A percentile compares a stretch with the other conserved stretches of the same genome.
These are phyloP conservation scores for Alternaria novae-zelandiae DNA, from an alignment of 2,329 filamentous ascomycete species.

Conservation along the genomic window DNA sequence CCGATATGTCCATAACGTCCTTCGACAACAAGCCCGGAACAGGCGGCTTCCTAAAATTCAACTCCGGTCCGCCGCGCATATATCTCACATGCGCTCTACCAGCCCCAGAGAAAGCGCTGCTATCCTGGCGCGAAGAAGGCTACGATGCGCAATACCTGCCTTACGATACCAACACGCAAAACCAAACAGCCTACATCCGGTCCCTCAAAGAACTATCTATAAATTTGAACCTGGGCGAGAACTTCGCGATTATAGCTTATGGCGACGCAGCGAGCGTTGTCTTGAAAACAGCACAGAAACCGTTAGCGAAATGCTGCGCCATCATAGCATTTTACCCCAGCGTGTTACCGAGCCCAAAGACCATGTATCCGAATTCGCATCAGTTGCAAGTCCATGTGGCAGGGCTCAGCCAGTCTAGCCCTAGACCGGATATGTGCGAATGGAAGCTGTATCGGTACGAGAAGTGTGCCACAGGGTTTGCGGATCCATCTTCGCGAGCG, in stretches of 20 bases:
- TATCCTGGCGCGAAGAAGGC: constrained; percentile 52
- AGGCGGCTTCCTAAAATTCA: constrained; percentile 47
- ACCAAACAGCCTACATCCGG: constrained; percentile 38
- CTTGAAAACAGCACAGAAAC: constrained; percentile 51
- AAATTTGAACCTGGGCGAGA: constrained; percentile 48
- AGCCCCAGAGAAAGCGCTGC: constrained; percentile 47
- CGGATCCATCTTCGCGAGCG: constrained; percentile 48
- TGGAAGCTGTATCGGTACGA: constrained; percentile 52
- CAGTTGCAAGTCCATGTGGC: constrained; percentile 52
- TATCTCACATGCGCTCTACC: constrained; percentile 49
- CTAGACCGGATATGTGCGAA: constrained; percentile 41
- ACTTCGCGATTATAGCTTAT: constrained; percentile 49
- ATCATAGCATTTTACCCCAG: constrained; percentile 54
- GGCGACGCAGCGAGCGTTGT: constrained; percentile 50
- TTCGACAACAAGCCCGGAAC: constrained; percentile 28
- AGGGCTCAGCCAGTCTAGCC: constrained; percentile 40
- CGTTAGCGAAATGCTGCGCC: constrained; percentile 48
- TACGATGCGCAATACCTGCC: constrained; percentile 52
- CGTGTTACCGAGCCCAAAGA: constrained; percentile 44
- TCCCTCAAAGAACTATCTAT: constrained; percentile 47
- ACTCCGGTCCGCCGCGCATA: constrained; percentile 45
- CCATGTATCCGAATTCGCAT: constrained; percentile 48
- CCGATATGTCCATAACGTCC: constrained; percentile 35
- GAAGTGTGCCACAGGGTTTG: constrained; percentile 49
- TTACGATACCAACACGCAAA: constrained; percentile 26